Base-by-base conservation (phyloP, 306 rosid species). In the Vigna reflexopilosa region DNA sequence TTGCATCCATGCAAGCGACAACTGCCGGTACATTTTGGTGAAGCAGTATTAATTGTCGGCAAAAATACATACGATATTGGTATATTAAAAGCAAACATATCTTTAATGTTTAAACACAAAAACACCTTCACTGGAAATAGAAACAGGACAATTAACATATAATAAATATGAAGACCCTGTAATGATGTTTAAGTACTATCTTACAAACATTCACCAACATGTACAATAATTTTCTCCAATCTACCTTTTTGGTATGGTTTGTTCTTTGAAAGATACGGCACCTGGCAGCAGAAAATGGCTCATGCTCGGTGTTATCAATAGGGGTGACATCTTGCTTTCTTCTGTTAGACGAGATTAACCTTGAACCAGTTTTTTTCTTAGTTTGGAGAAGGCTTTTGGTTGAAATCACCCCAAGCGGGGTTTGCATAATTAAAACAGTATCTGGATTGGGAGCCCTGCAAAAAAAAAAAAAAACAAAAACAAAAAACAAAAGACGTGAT, bases 381-480 rank as follows among this genome's bases (percentile, higher is more conserved):
- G 55, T 91, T 85, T 93, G 98, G 57, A 88, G 88, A 86, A 93
- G 99, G 88, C 84, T 96, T 89, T 90, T 93, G 32, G 98, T 87
- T 44, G 99, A 93, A 86, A 91, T 91, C 57, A 96, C 91, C 70
- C 98, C 99, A 56, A 80, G 73, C 59, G 98, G 97, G 82, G 96
- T 91, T 84, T 96, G 99, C 89, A 96, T 88, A 61, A 93, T 93
- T 81, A 96, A 88, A 80, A 96, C 98, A 13, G 93, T 96, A 72
- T 96, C 96, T 14, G 93, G 98, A 91, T 96, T 96, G 79, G 99
- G 99, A 77, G 99, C 97, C 90, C 99, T 96, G 88, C 82, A 89
- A 72, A 34, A 67, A 67, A 50, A 63, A 38, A 32, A 0, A 32
- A 32, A 17, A 17, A 17, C 82, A 89, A 72, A 34, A 67, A 67